Percentiles rank a stretch among this genome's conserved stretches.
Conservation (phyloP, 1,284 basidiomycete species). For the Marasmius oreades region DNA sequence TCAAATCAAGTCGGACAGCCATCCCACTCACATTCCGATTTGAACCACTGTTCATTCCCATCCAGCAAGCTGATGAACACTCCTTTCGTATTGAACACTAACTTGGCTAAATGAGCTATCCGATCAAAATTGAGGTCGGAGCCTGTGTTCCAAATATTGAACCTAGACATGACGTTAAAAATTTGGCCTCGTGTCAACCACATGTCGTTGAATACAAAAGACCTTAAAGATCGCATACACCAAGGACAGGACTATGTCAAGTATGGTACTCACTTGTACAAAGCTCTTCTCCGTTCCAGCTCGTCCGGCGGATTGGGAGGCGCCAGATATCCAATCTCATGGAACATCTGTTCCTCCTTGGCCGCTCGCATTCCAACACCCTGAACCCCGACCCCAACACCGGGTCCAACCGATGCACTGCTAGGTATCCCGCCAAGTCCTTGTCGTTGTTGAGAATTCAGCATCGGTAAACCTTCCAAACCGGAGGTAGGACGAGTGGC, state of each 20-base stretch:
- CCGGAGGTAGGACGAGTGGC: too few species aligned
- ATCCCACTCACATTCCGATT: constrained; percentile 65
- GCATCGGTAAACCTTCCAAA: too few species aligned
- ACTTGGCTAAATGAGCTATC: constrained; percentile 84
- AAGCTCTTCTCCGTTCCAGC: constrained; percentile 70
- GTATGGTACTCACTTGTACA: constrained; percentile 61
- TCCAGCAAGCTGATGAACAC: constrained; percentile 84
- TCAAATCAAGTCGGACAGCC: constrained; percentile 1
- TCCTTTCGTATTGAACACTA: constrained; percentile 89
- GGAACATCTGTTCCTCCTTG: constrained; percentile 32
- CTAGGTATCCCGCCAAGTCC: neutral
- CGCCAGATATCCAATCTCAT: constrained; percentile 66
- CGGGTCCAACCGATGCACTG: neutral
- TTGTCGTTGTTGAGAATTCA: neutral
- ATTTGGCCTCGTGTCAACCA: neutral
- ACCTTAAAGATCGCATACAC: neutral
- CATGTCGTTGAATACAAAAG: neutral
- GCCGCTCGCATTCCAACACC: constrained; percentile 8
- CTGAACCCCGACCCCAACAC: neutral
- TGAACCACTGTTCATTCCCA: constrained; percentile 83
- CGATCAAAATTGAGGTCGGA: constrained; percentile 90
- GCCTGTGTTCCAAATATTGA: constrained; percentile 84
- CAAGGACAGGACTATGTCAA: neutral
- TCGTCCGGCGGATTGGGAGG: constrained; percentile 84
- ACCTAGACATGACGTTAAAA: constrained; percentile 38